phyloP scores from a whole-genome alignment of 2,329 filamentous ascomycete species.

The Huntiella decipiens region DNA sequence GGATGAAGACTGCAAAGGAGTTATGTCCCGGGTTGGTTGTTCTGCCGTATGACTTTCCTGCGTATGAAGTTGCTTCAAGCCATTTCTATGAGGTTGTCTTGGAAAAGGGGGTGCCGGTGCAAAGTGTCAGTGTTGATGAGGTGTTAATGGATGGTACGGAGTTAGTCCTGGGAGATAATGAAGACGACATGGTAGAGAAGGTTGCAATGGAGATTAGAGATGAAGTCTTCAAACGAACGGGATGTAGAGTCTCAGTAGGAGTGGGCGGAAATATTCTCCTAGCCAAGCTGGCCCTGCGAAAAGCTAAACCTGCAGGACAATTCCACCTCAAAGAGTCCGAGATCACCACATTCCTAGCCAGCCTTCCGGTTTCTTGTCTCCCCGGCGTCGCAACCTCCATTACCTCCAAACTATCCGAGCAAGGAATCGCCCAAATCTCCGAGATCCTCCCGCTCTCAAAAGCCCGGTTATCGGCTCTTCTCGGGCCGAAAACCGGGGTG shows the following conservation, averaged over 20 bases:
- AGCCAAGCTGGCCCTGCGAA: slow-evolving; percentile 76
- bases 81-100: slow-evolving; percentile 76
- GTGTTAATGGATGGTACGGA: slow-evolving; percentile 69
- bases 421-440: slow-evolving; percentile 64
- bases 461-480: slow-evolving; percentile 49
- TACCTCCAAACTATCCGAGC: slow-evolving; percentile 68
- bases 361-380: slow-evolving; percentile 59
- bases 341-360: slow-evolving; percentile 55
- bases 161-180: slow-evolving; percentile 33
- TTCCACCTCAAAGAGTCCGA: slow-evolving; percentile 72
- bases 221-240: slow-evolving; percentile 54
- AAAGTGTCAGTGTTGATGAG: slow-evolving; percentile 95
- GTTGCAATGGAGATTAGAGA: slow-evolving; percentile 43
- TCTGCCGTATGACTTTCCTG: slow-evolving; percentile 87
- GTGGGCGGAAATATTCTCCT: slow-evolving; percentile 81
- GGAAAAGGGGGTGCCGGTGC: slow-evolving; percentile 60
- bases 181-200: slow-evolving; percentile 57
- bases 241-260: slow-evolving; percentile 77
- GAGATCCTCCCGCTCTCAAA: slow-evolving; percentile 63
- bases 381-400: slow-evolving; percentile 90
- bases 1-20: slow-evolving; percentile 83
- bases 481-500: slow-evolving; percentile 85
- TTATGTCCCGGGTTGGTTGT: slow-evolving; percentile 74
- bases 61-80: slow-evolving; percentile 78
- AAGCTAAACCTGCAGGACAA: slow-evolving; percentile 87